Percentiles rank a stretch among this genome's conserved stretches.
These are phyloP conservation scores for Euphorbia peplus DNA, from an alignment of 345 rosid species.

Conservation along the genomic window DNA sequence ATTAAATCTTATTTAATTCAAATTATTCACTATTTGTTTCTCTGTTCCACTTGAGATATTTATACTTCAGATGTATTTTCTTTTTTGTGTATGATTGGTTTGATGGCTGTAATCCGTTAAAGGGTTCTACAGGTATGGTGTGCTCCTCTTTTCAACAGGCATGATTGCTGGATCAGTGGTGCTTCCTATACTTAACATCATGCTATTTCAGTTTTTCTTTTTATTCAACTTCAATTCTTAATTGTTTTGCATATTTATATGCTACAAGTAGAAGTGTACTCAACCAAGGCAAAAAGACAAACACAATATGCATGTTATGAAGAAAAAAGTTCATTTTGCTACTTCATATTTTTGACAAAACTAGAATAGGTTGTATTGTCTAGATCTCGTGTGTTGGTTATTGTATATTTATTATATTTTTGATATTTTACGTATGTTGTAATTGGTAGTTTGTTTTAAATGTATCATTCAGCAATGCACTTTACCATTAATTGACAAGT, in stretches of 20 bases:
- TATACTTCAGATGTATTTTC: constrained; percentile 9
- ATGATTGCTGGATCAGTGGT: constrained; percentile 18
- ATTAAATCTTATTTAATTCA: no score
- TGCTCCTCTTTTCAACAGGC: constrained; percentile 20
- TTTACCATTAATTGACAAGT: neutral
- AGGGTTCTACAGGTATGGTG: constrained; percentile 19
- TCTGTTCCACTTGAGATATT: neutral
- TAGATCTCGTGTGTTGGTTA: no score
- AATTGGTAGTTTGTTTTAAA: no score
- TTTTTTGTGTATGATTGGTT: constrained; percentile 2
- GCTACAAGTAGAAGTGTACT: neutral
- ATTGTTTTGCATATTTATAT: neutral
- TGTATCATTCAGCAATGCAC: no score
- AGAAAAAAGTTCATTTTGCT: neutral
- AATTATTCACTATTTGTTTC: neutral
- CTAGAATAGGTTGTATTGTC: neutral
- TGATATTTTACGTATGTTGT: no score
- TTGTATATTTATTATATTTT: neutral
- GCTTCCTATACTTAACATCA: neutral
- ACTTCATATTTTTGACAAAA: neutral
- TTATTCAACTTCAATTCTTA: neutral
- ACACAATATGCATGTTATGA: neutral
- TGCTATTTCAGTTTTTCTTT: neutral
- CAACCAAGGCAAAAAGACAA: neutral
- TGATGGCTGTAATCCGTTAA: constrained; percentile 14